Conservation (phyloP, 257 asterid genomes). For the Paulownia fortunei region DNA sequence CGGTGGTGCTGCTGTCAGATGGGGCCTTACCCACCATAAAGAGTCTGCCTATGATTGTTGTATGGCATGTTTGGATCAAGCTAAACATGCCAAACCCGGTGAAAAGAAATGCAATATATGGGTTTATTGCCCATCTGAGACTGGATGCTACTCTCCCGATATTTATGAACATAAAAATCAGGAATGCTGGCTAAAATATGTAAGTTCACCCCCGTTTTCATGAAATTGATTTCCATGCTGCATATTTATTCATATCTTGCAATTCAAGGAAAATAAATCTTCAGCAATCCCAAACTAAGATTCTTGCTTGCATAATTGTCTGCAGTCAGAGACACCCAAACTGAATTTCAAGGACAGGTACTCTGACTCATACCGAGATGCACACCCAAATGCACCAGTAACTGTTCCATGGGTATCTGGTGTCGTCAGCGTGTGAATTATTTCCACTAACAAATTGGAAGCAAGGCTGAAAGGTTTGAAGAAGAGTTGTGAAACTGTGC, state of each 20-base stretch:
- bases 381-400: conserved; percentile 76
- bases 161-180: conserved; percentile 73
- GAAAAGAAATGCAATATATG: conserved; percentile 73
- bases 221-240: background rate
- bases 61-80: conserved; percentile 86
- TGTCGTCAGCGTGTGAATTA: conserved; percentile 45
- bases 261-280: background rate
- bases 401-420: conserved; percentile 89
- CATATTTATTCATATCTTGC: background rate
- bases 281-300: background rate
- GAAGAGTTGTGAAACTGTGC: background rate
- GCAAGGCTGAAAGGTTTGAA: background rate
- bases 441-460: conserved; percentile 7
- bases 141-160: conserved; percentile 91
- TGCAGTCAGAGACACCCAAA: conserved; percentile 77
- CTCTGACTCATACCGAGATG: conserved; percentile 67
- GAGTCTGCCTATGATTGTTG: conserved; percentile 97
- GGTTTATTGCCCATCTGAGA: conserved; percentile 86
- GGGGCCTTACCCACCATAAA: conserved; percentile 96
- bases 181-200: conserved; percentile 96
- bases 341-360: conserved; percentile 70
- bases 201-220: conserved; percentile 34
- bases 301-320: conserved; percentile 7
- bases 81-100: conserved; percentile 67
- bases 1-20: conserved; percentile 81